These are phyloP conservation scores for Knoxdaviesia capensis DNA, from an alignment of 2,329 filamentous ascomycete species.

Conservation along the genomic window DNA sequence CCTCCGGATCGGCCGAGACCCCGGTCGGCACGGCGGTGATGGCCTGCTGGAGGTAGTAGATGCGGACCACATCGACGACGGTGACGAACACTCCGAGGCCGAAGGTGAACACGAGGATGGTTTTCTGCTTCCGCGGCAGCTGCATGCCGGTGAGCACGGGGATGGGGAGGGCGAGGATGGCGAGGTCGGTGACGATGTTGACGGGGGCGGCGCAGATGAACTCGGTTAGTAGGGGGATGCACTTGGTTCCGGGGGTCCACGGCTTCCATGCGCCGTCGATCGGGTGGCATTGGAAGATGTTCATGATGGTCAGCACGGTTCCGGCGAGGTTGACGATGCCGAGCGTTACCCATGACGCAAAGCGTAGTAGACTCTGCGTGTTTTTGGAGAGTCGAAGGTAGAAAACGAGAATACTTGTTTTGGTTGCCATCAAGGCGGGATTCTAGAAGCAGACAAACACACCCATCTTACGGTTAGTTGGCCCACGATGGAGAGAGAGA, in stretches of 20 bases:
- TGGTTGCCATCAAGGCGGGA: conserved; percentile 74
- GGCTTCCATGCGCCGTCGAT: conserved; percentile 46
- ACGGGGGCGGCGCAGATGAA: conserved; percentile 64
- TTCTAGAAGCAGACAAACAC: conserved; percentile 45
- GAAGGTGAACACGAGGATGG: conserved; percentile 72
- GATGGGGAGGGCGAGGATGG: conserved; percentile 71
- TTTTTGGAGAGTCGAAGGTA: conserved; percentile 69
- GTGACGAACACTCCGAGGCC: conserved; percentile 73
- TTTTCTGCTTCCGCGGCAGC: conserved; percentile 68
- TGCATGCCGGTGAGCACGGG: conserved; percentile 76
- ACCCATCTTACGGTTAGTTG: too few relatives aligned
- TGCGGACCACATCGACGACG: conserved; percentile 71
- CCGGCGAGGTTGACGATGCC: conserved; percentile 63
- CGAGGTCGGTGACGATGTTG: conserved; percentile 81
- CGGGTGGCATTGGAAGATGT: conserved; percentile 71
- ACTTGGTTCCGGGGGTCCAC: conserved; percentile 14
- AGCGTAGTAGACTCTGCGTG: conserved; percentile 53
- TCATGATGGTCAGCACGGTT: conserved; percentile 61
- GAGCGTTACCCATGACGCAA: conserved; percentile 65
- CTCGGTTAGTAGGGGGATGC: conserved; percentile 38
- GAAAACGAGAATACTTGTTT: conserved; percentile 82
- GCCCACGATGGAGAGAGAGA: too few relatives aligned
- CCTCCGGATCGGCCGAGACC: conserved; percentile 15
- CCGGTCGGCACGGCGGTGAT: conserved; percentile 21
- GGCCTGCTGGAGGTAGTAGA: conserved; percentile 74